These are phyloP conservation scores for Mortierella sp. DNA, from an alignment of 371 early-diverging fungal species.

Conservation along the genomic window DNA sequence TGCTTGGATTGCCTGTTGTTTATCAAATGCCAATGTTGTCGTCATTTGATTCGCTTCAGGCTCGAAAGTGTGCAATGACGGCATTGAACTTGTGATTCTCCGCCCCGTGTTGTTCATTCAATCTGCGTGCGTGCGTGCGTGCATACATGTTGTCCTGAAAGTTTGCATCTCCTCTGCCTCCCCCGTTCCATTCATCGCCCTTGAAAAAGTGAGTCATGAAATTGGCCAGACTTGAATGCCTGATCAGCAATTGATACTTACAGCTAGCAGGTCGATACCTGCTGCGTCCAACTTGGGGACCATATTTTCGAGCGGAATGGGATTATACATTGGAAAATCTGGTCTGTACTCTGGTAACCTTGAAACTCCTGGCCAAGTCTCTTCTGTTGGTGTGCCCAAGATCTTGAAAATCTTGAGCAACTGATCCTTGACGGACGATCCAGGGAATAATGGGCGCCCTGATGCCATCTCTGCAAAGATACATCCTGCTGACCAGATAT, in stretches of 20 bases:
- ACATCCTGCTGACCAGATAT: constrained; percentile 99
- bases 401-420: constrained; percentile 90
- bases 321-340: constrained; percentile 81
- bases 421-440: constrained; percentile 92
- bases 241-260: constrained; percentile 16
- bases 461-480: constrained; percentile 94
- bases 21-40: not conserved
- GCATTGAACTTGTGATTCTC: not conserved
- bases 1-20: not conserved
- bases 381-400: constrained; percentile 92
- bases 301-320: constrained; percentile 73
- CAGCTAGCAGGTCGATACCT: constrained; percentile 61
- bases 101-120: not conserved
- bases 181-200: not conserved
- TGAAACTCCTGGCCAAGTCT: constrained; percentile 92
- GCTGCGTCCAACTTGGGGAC: constrained; percentile 85
- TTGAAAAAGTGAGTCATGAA: not conserved
- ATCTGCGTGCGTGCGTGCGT: not conserved
- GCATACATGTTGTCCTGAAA: not conserved
- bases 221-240: too few relatives aligned
- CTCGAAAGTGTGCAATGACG: not conserved
- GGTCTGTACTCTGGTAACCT: constrained; percentile 92
- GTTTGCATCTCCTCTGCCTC: not conserved
- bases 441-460: constrained; percentile 97
- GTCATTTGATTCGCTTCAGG: not conserved